phyloP scores from a whole-genome alignment of 192 early-diverging fungal genomes.

The Podila clonocystis region DNA sequence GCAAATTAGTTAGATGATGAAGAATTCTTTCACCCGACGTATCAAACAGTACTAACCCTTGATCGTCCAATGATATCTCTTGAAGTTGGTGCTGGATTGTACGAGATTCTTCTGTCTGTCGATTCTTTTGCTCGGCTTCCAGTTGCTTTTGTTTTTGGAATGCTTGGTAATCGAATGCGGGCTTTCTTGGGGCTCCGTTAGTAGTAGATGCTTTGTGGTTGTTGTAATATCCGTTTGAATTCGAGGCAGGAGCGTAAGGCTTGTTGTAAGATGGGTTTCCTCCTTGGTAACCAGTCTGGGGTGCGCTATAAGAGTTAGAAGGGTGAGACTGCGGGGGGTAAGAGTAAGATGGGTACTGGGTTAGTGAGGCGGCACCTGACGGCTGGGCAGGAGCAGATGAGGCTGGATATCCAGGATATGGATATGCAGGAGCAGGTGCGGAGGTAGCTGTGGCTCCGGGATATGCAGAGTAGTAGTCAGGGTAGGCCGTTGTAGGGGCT shows the following conservation, averaged over 20 bases:
- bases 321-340: constrained; percentile 32
- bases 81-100: constrained; percentile 11
- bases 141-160: constrained; percentile 46
- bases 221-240: not conserved
- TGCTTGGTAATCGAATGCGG: constrained; percentile 38
- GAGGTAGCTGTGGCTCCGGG: constrained; percentile 6
- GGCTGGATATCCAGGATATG: constrained; percentile 15
- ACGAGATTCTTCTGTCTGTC: constrained; percentile 1
- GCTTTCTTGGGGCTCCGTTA: not conserved
- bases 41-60: not conserved
- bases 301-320: constrained; percentile 38
- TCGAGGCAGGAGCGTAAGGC: not conserved
- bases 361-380: constrained; percentile 31
- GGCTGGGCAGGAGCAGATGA: constrained; percentile 5
- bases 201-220: not conserved
- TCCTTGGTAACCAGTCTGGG: constrained; percentile 4
- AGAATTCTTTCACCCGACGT: not conserved
- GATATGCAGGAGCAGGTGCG: constrained; percentile 17
- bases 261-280: not conserved
- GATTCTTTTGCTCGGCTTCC: constrained; percentile 23
- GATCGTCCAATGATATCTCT: not conserved
- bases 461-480: constrained; percentile 9
- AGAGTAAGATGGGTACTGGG: constrained; percentile 32
- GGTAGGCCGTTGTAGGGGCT: constrained; percentile 16
- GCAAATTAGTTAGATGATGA: not conserved